A percentile compares a stretch with the other conserved stretches of the same genome.
These are phyloP conservation scores for Chaetomiaceae sp. DNA, from an alignment of 2,329 filamentous ascomycete species.

Conservation along the genomic window DNA sequence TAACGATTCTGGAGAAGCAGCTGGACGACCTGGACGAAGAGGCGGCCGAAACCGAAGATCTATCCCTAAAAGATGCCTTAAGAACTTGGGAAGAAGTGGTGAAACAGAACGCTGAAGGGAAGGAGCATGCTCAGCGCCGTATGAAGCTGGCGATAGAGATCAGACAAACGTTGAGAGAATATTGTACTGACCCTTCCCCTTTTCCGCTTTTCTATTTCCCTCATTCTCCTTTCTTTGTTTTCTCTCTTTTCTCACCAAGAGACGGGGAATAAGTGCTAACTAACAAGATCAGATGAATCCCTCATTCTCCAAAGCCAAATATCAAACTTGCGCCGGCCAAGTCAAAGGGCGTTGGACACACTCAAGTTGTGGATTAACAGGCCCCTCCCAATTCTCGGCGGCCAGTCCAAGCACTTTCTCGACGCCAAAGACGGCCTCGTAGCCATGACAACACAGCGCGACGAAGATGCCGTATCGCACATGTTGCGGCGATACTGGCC, in stretches of 20 bases:
- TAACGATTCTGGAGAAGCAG: constrained; percentile 4
- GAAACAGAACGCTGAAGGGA: not conserved
- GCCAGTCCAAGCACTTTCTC: not conserved
- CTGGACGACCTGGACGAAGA: not conserved
- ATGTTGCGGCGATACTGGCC: not conserved
- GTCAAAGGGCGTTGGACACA: not conserved
- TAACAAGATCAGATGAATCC: not conserved
- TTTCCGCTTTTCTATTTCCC: too few species aligned
- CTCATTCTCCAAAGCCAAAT: not conserved
- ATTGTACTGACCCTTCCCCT: not conserved
- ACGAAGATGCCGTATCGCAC: not conserved
- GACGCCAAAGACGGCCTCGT: not conserved
- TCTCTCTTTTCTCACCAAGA: too few species aligned
- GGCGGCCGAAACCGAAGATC: not conserved
- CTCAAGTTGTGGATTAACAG: not conserved
- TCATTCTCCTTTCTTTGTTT: too few species aligned
- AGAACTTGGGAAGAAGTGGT: not conserved
- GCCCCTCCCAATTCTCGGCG: not conserved
- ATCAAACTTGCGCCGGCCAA: not conserved
- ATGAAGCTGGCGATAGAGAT: not conserved
- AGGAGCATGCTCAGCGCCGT: not conserved
- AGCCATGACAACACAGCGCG: not conserved
- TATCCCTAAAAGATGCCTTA: not conserved
- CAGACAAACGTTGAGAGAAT: not conserved
- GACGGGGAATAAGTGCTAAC: too few species aligned